Evolutionary conservation across 495 filamentous ascomycete species (phyloP).

Genomic region (Podospora anserina): DNA sequence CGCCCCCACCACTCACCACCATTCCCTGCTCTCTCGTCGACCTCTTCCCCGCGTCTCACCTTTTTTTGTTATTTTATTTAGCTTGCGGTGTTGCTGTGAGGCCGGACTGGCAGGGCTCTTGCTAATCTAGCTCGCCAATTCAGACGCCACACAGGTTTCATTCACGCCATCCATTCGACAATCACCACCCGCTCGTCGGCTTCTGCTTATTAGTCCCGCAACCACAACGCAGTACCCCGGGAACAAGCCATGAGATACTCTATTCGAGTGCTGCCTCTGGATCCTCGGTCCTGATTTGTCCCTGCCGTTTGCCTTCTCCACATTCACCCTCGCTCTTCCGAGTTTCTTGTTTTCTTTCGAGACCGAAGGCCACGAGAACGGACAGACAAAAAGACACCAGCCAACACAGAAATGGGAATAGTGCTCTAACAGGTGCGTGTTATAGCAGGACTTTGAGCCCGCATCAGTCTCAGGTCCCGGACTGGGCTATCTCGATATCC

Average conservation of each 20-base stretch:
- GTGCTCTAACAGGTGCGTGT: constrained; percentile 28
- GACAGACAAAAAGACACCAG: constrained; percentile 22
- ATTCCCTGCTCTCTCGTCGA: constrained; percentile 8
- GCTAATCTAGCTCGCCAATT: constrained; percentile 7
- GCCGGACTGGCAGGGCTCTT: constrained; percentile 16
- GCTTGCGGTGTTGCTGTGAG: constrained; percentile 5
- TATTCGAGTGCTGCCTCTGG: constrained; percentile 5
- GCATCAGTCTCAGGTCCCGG: constrained; percentile 46
- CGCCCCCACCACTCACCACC: constrained; percentile 14
- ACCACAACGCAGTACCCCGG: not conserved
- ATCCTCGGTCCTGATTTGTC: constrained; percentile 3
- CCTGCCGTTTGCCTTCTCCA: not conserved
- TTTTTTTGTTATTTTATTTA: not conserved
- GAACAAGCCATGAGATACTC: constrained; percentile 8
- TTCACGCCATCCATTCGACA: constrained; percentile 8
- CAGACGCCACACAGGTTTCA: constrained; percentile 18
- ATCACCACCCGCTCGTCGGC: constrained; percentile 8
- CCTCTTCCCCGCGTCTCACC: constrained; percentile 14
- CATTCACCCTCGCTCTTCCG: not conserved
- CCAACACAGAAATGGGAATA: constrained; percentile 26
- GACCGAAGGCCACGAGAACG: constrained; percentile 6
- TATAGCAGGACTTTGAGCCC: constrained; percentile 49
- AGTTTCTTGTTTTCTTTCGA: not conserved
- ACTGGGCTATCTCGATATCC: constrained; percentile 46
- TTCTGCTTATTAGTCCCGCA: not conserved